phyloP scores from a whole-genome alignment of 257 asterid genomes.

The Solanum chmielewskii region DNA sequence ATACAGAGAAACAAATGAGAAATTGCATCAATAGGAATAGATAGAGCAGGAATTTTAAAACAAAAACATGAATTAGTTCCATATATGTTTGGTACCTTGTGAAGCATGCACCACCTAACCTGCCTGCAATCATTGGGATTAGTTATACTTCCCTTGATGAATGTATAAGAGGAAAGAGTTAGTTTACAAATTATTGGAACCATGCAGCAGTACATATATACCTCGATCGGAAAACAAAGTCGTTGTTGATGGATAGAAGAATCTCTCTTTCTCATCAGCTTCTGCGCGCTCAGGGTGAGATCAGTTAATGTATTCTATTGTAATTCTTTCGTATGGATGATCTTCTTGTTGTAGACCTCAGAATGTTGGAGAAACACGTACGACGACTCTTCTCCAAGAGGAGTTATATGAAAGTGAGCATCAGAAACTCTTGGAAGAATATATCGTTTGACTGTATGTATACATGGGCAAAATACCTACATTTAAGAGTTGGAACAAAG shows the following conservation, averaged over 20 bases:
- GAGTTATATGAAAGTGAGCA: constrained; percentile 16
- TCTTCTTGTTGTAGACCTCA: constrained; percentile 23
- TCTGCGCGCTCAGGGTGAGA: constrained; percentile 34
- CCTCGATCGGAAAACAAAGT: neutral
- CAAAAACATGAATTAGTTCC: no score
- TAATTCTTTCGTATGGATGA: neutral
- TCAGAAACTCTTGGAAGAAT: neutral
- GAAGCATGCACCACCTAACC: no score
- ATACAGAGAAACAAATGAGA: no score
- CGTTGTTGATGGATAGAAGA: neutral
- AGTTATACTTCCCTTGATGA: no score
- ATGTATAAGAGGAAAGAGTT: no score
- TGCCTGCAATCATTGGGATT: no score
- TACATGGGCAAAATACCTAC: neutral
- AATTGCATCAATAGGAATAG: no score
- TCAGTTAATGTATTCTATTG: neutral
- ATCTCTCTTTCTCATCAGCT: constrained; percentile 15
- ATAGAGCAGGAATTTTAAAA: neutral
- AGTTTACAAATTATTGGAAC: no score
- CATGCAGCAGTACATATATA: neutral
- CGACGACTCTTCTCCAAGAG: constrained; percentile 17
- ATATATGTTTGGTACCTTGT: no score
- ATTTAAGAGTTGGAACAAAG: neutral
- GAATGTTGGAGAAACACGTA: constrained; percentile 10
- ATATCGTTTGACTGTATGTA: neutral